Evolutionary conservation across 208 protist genomes (phyloP).

Genomic region (Trypanosomatidae sp.): DNA sequence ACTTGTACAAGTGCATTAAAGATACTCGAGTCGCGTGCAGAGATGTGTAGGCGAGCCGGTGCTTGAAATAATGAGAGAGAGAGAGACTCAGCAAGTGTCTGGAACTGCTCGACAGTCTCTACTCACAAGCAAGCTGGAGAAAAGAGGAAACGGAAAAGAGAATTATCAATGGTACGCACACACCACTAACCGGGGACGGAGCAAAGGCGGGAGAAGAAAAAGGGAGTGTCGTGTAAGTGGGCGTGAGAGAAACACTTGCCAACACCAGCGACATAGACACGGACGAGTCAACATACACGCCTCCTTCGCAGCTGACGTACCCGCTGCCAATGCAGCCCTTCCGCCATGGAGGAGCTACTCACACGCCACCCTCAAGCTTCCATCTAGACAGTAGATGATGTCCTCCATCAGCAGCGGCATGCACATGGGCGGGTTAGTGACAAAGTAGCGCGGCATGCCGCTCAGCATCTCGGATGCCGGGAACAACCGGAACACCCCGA

Average conservation of each 20-base stretch:
- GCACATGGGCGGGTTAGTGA: conserved; percentile 78
- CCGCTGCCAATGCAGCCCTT: neutral
- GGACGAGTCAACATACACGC: neutral
- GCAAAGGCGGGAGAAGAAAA: neutral
- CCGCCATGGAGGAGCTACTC: neutral
- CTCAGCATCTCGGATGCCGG: conserved; percentile 49
- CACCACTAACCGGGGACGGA: neutral
- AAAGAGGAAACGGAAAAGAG: neutral
- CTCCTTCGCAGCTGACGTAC: neutral
- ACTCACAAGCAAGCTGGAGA: neutral
- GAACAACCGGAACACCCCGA: conserved; percentile 86
- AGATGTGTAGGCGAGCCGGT: neutral
- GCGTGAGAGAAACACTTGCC: neutral
- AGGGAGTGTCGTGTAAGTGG: neutral
- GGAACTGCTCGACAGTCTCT: neutral
- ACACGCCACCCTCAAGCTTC: conserved; percentile 6
- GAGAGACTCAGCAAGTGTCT: neutral
- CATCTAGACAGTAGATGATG: conserved; percentile 84
- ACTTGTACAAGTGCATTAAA: neutral
- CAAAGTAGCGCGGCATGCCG: conserved; percentile 78
- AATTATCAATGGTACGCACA: neutral
- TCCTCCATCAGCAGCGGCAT: conserved; percentile 78
- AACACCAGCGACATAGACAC: neutral
- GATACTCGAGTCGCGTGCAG: neutral
- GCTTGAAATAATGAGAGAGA: neutral